Base-by-base conservation (phyloP, 768 basidiomycete species). In the Hericium alpestre region DNA sequence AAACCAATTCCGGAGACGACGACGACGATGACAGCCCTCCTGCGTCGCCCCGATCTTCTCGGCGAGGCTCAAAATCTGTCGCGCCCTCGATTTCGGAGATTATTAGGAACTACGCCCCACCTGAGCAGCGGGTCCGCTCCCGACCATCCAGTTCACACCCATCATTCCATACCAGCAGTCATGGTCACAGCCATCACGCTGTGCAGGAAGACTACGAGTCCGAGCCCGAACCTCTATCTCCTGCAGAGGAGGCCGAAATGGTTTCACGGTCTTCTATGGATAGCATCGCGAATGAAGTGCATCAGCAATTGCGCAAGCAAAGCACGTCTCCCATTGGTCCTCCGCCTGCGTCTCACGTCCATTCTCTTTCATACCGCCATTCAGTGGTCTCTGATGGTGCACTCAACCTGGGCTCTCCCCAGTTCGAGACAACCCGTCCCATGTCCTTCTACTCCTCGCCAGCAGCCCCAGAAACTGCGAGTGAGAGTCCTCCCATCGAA, bases 81-180 rank as follows among this genome's bases (percentile, higher is more conserved):
- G 80, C 83, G 7, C 90, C 91, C 50, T 88, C 89, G 13, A 93
- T 93, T 66, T 87, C 86, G 41, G 90, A 93, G 56, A 93, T 93
- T 59, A 93, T 93, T 59, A 83, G 86, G 27, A 79, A 79, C 25
- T 83, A 92, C 71, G 83, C 84, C 2, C 87, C 87, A n/a, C 74
- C 72, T 20, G 73, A 79, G 61, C 71, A 73, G 52, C 81, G 80
- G 63, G 69, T 67, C 27, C 77, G 79, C 41, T 70, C 76, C n/a
- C 74, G 76, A 40, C 75, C 76, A 32, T 64, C 77, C n/a, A 71
- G 72, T 58, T 62, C 63, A 61, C 77, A 76, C 43, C 72, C 77
- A 39, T 78, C 82, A 5, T 66, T 78, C 11, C 69, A 73, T 38
- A 75, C 72, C 25, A 79, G 74, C 63, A 71, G 75, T 57, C 74